A percentile compares a stretch with the other conserved stretches of the same genome.
phyloP scores from a whole-genome alignment of 805 yeast species.

The Saccharomycodes ludwigii region DNA sequence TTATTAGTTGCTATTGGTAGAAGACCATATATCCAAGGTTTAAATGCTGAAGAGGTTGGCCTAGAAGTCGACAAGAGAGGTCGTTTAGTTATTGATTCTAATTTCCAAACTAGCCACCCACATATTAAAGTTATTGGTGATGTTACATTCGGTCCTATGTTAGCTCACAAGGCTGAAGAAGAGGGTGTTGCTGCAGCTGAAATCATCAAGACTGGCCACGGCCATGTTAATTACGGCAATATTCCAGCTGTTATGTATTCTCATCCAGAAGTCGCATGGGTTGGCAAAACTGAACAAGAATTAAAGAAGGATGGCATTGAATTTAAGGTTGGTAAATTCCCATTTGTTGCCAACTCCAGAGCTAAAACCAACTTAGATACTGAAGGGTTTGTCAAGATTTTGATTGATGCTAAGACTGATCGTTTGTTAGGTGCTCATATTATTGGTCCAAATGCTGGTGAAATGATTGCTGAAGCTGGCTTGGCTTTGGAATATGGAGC shows the following conservation, averaged over 20 bases:
- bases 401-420: conserved; percentile 95
- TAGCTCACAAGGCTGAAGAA: conserved; percentile 99
- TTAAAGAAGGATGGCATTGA: conserved; percentile 84
- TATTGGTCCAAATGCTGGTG: conserved; percentile 98
- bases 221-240: conserved; percentile 96
- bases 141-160: conserved; percentile 96
- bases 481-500: conserved; percentile 98
- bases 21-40: conserved; percentile 89
- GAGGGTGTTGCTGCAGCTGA: conserved; percentile 99
- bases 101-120: conserved; percentile 82
- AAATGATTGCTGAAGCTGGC: conserved; percentile 98
- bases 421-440: conserved; percentile 94
- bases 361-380: conserved; percentile 97
- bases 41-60: conserved; percentile 80
- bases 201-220: conserved; percentile 83
- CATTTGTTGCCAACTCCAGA: conserved; percentile 97
- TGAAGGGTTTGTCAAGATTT: conserved; percentile 92
- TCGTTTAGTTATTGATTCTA: conserved; percentile 85
- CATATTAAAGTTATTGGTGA: conserved; percentile 98
- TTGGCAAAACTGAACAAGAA: conserved; percentile 91
- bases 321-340: conserved; percentile 94
- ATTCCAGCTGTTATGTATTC: conserved; percentile 99
- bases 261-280: conserved; percentile 99
- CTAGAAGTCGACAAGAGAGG: conserved; percentile 87
- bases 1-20: conserved; percentile 96